Conservation (phyloP, 2,329 filamentous ascomycete species). For the Chaetomium globosum region DNA sequence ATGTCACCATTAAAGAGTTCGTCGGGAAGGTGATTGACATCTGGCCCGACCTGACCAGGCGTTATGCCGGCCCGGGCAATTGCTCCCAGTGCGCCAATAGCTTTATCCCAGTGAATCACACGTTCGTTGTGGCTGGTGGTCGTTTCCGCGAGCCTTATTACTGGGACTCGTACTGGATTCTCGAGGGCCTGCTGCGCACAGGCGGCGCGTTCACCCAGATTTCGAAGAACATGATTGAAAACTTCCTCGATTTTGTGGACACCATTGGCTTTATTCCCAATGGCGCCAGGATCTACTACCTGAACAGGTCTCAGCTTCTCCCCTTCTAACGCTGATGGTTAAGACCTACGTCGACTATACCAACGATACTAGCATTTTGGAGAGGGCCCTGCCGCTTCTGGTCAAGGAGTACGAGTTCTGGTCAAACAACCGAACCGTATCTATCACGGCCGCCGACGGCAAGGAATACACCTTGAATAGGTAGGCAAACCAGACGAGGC, state of each 20-base stretch:
- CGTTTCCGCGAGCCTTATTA: slow-evolving; percentile 72
- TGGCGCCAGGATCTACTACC: slow-evolving; percentile 67
- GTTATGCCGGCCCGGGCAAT: slow-evolving; percentile 55
- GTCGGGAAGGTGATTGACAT: slow-evolving; percentile 66
- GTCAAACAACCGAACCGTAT: slow-evolving; percentile 61
- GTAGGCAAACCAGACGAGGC: slow-evolving; percentile 42
- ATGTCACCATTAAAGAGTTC: slow-evolving; percentile 63
- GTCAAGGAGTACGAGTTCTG: slow-evolving; percentile 67
- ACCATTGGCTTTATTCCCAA: slow-evolving; percentile 68
- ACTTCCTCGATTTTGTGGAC: slow-evolving; percentile 69
- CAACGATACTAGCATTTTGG: slow-evolving; percentile 62
- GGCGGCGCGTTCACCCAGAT: slow-evolving; percentile 65
- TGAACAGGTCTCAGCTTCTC: slow-evolving; percentile 70
- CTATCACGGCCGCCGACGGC: slow-evolving; percentile 49
- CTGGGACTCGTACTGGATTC: slow-evolving; percentile 71
- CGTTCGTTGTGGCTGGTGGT: slow-evolving; percentile 71
- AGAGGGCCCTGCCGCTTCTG: slow-evolving; percentile 63
- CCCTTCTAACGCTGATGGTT: slow-evolving; percentile 67
- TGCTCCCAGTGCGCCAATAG: slow-evolving; percentile 65
- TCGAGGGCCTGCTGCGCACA: slow-evolving; percentile 66
- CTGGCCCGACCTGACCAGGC: slow-evolving; percentile 68
- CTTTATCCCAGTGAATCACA: slow-evolving; percentile 67
- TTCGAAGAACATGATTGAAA: slow-evolving; percentile 68
- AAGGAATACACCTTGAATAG: slow-evolving; percentile 59
- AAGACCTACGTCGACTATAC: slow-evolving; percentile 65